Conservation (phyloP, 2,329 filamentous ascomycete species). For the Colletotrichum horii region DNA sequence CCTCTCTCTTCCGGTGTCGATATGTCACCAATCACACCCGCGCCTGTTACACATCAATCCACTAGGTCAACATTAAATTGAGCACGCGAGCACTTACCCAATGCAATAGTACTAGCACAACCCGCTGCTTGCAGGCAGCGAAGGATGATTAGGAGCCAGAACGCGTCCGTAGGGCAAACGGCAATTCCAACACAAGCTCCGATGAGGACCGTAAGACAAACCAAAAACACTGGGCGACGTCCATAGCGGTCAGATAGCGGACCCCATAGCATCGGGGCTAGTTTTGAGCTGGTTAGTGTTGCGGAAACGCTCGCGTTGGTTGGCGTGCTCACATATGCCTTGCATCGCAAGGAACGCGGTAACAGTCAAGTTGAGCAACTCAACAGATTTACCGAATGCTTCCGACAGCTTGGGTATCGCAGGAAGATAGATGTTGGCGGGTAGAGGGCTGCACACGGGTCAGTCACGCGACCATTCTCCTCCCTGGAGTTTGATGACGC, state of each 20-base stretch:
- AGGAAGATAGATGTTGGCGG: constrained; percentile 39
- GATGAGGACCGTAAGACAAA: constrained; percentile 33
- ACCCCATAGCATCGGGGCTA: constrained; percentile 38
- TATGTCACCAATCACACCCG: constrained; percentile 38
- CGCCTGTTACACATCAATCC: constrained; percentile 17
- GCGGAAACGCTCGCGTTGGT: too few relatives aligned
- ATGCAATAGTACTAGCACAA: constrained; percentile 38
- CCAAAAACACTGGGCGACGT: constrained; percentile 32
- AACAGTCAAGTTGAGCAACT: constrained; percentile 35
- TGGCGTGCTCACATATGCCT: constrained; percentile 18
- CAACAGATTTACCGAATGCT: constrained; percentile 32
- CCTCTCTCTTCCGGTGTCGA: constrained; percentile 34
- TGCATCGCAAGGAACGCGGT: constrained; percentile 37
- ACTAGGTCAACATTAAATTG: neutral
- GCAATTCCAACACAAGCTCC: constrained; percentile 37
- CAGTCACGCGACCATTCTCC: neutral
- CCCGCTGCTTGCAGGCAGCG: constrained; percentile 35
- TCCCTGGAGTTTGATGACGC: neutral
- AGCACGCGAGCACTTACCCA: constrained; percentile 9
- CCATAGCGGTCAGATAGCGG: constrained; percentile 37
- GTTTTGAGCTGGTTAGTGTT: accelerated
- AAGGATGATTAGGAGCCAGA: constrained; percentile 36
- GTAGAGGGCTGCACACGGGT: constrained; percentile 30
- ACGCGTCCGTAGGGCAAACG: constrained; percentile 32
- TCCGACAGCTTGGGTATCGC: constrained; percentile 31